Base-by-base conservation (phyloP, 2,329 filamentous ascomycete genomes). In the Clarireedia homoeocarpa region DNA sequence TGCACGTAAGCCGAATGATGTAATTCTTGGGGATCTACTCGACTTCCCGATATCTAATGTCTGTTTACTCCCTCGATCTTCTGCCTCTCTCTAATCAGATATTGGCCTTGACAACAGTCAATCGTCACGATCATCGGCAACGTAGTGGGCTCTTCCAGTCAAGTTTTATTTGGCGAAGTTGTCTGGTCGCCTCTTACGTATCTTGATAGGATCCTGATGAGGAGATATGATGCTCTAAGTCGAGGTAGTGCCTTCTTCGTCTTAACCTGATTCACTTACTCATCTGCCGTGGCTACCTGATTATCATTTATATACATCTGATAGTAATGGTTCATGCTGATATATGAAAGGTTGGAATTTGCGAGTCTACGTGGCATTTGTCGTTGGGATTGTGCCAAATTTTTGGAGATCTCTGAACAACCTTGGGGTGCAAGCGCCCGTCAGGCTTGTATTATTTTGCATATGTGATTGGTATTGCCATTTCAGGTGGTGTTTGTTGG, bases 391-490 rank as follows among this genome's bases (percentile, higher is more conserved):
- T n/a, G 64, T 66, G 5, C 71, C 72, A 0, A 73, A 73, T 46
- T 72, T 75, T 48, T 72, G 71, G 47, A 72, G 72, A 1, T 75
- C 75, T 47, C 62, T 74, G 2, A 67, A 71, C 56, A 69, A 72
- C 23, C 71, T 74, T 68, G 73, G 72, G 1, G 70, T 75, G 4
- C 3, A 49, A 0, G 70, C 69, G 0, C 72, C 72, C 1, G 4
- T 67, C 0, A 68, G 67, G 0, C 63, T 72, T 3, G 66, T 83
- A 84, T 62, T 80, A 80, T 58, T 71, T 84, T 24, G 79, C 80
- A 0, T 78, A 76, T 55, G 75, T 76, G 61, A 78, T 81, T 5
- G 75, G 77, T 3, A 73, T 84, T 55, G 74, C 77, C 52, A 68
- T 82, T 10, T 64, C 64, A 6, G 66, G 67, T 20, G 48, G 56